Evolutionary conservation across 108 stramenopile genomes (phyloP).

Genomic region (Chaetoceros tenuissimus): DNA sequence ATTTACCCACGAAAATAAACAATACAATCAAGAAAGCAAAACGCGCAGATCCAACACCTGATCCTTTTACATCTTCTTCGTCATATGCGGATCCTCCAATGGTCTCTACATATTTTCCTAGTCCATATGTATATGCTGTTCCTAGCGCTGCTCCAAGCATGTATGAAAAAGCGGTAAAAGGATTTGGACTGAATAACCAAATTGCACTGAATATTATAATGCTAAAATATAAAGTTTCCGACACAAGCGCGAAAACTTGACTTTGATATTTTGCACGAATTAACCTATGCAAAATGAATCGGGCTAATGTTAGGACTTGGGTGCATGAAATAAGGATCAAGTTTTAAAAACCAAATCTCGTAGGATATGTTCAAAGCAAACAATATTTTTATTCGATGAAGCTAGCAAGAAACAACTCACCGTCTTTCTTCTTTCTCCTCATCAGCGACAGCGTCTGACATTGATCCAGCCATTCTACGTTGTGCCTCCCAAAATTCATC

Average conservation of each 20-base stretch:
- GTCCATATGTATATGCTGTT: slow-evolving; percentile 69
- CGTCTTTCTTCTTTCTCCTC: neutral
- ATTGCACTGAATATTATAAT: slow-evolving; percentile 52
- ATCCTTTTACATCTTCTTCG: slow-evolving; percentile 37
- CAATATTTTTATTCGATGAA: too few relatives aligned
- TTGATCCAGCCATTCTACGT: neutral
- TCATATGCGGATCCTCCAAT: slow-evolving; percentile 63
- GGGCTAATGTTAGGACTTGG: too few relatives aligned
- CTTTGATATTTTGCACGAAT: neutral
- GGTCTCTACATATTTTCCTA: slow-evolving; percentile 76
- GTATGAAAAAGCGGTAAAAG: slow-evolving; percentile 62
- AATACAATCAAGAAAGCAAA: slow-evolving; percentile 80
- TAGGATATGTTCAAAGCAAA: too few relatives aligned
- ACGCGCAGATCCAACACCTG: slow-evolving; percentile 74
- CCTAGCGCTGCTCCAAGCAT: slow-evolving; percentile 68
- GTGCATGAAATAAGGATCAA: too few relatives aligned
- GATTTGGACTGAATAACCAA: slow-evolving; percentile 49
- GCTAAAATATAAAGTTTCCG: slow-evolving; percentile 55
- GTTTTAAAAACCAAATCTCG: too few relatives aligned
- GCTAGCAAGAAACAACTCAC: neutral
- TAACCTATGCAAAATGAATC: neutral
- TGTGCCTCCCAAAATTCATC: neutral
- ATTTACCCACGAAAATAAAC: slow-evolving; percentile 70
- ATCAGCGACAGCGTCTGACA: neutral
- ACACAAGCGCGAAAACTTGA: slow-evolving; percentile 25